These are phyloP conservation scores for Ceratobasidium sp. DNA, from an alignment of 1,284 basidiomycete species.

Conservation along the genomic window DNA sequence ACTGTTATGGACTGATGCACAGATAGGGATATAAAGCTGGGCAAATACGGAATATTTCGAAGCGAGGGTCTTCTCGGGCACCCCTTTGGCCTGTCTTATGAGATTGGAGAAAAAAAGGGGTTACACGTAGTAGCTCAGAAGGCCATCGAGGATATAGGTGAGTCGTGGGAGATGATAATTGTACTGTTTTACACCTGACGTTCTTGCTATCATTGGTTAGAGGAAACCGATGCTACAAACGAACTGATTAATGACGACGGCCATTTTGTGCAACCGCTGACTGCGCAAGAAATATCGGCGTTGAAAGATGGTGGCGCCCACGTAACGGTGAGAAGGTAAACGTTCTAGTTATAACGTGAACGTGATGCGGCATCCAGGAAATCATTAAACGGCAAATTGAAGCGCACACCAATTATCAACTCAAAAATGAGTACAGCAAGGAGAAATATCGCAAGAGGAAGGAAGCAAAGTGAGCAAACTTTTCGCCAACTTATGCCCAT, in stretches of 20 bases:
- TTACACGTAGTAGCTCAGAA: conserved; percentile 73
- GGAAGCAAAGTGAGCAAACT: conserved; percentile 84
- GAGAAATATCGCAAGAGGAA: conserved; percentile 97
- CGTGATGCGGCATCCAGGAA: conserved; percentile 68
- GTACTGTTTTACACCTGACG: too few species aligned
- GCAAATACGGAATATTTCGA: conserved; percentile 81
- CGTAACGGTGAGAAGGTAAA: conserved; percentile 69
- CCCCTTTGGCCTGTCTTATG: conserved; percentile 82
- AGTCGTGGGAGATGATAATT: conserved; percentile 51
- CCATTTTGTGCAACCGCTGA: conserved; percentile 81
- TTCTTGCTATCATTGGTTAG: conserved; percentile 66
- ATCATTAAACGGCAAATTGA: conserved; percentile 95
- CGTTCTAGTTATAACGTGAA: conserved; percentile 35
- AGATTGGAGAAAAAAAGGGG: conserved; percentile 74
- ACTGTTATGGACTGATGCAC: conserved; percentile 50
- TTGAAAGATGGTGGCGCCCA: conserved; percentile 82
- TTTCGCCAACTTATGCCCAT: conserved; percentile 28
- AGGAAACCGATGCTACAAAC: conserved; percentile 91
- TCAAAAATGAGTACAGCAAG: conserved; percentile 97
- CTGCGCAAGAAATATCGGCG: conserved; percentile 82
- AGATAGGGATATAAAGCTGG: conserved; percentile 73
- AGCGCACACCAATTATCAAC: conserved; percentile 87
- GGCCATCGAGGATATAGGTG: conserved; percentile 81
- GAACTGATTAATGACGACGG: conserved; percentile 86
- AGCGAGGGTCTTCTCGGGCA: conserved; percentile 78